Base-by-base conservation (phyloP, 108 stramenopile genomes). In the Aureococcus anophagefferens region DNA sequence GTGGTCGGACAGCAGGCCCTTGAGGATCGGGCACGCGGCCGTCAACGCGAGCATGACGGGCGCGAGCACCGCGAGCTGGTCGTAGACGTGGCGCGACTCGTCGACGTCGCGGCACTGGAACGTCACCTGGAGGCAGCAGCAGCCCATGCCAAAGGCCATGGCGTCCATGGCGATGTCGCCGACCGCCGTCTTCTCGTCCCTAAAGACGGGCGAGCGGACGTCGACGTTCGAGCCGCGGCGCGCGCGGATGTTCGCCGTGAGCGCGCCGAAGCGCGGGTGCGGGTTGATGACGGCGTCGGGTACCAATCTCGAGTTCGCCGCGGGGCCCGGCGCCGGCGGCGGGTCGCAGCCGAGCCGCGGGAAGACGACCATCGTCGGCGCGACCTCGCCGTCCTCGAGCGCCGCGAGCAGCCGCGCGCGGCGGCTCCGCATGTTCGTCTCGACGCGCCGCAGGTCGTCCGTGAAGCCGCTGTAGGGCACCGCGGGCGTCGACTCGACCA, bases 131-230 rank as follows among this genome's bases (percentile, higher is more conserved):
- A 99, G 88, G 76, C 98, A 99, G 79, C 98, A 99, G 76, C 94
- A 96, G 25, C 98, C 98, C 98, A 99, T 99, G 28, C 98, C 98
- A 77, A 97, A 99, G 31, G 93, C 98, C 94, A 99, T 99, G 29
- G 95, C 93, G 78, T 99, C 98, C 96, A 96, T 95, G 21, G 4
- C 25, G 51, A 59, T 59, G 25, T 3, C 51, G 3, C 13, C 51
- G 25, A 1, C 94, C 18, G 93, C 89, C 36, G 96, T 98, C 36
- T 95, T 80, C 25, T 67, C 74, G 81, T 98, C 98, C 32, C 85
- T 86, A 81, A 94, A 98, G 32, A 99, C 80, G 0, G 98, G 98
- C 46, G 96, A 87, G 9, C 89, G 86, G 74, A 98, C 97, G 78
- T 91, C 92, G 9, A 99, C 98, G 73, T 94, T 96, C 62, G 77